These are phyloP conservation scores for Metarhizium guizhouense DNA, from an alignment of 2,329 filamentous ascomycete species.

Conservation along the genomic window DNA sequence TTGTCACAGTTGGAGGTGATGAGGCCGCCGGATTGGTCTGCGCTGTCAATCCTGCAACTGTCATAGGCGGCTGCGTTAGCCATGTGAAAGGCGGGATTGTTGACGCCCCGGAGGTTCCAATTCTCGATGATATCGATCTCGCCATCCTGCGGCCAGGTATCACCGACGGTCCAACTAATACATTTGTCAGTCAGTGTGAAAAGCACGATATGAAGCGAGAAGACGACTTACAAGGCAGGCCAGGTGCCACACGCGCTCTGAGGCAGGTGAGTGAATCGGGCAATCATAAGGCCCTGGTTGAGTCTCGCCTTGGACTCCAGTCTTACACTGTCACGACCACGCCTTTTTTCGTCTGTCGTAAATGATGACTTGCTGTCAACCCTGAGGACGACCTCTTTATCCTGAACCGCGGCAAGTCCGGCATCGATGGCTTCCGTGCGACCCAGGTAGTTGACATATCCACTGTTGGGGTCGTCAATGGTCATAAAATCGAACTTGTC, in stretches of 20 bases:
- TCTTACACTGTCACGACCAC: constrained; percentile 49
- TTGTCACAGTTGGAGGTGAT: constrained; percentile 32
- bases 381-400: constrained; percentile 29
- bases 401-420: constrained; percentile 24
- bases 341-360: constrained; percentile 10
- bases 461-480: constrained; percentile 49
- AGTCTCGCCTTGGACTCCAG: constrained; percentile 55
- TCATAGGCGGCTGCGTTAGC: constrained; percentile 20
- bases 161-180: constrained; percentile 37
- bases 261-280: constrained; percentile 63
- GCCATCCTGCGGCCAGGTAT: constrained; percentile 50
- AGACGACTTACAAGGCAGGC: constrained; percentile 53
- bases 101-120: constrained; percentile 43
- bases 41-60: constrained; percentile 22
- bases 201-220: not conserved
- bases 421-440: constrained; percentile 23
- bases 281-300: constrained; percentile 58
- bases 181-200: not conserved
- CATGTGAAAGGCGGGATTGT: constrained; percentile 53
- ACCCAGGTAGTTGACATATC: constrained; percentile 50
- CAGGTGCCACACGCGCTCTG: constrained; percentile 57
- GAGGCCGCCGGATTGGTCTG: constrained; percentile 21
- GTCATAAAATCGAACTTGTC: constrained; percentile 36
- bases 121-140: constrained; percentile 63
- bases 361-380: constrained; percentile 23